Evolutionary conservation across 805 yeast species (phyloP), one percentile per base, ranked within the genome.

Genomic region (Pichia ethanolica): DNA sequence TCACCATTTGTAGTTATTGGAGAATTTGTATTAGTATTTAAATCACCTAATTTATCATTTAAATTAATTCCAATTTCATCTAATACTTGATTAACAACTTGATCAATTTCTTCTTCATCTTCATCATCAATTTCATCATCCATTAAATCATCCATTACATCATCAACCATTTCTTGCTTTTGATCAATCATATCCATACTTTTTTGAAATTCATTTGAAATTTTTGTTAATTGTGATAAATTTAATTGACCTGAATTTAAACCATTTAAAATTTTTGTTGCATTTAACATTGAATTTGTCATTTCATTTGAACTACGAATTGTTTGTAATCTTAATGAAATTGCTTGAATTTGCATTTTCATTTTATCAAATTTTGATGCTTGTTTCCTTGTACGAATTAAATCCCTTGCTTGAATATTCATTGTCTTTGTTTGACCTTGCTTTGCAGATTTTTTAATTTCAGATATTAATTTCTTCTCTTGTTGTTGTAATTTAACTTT

Each of bases 141-240:
- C 93, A 93, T 89, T 20, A 93, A 86, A 65, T 91, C 97, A 63
- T 93, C 99, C 59, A 93, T 84, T 20, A 97, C 95, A 64, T 93
- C 99, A 64, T 93, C 99, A 86, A 93, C 93, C 80, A 95, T 88
- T 65, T 95, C 99, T 67, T 95, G 98, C 61, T 96, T 83, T 70
- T 93, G 99, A 66, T 91, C 97, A 98, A 93, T 93, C 59, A 95
- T 71, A 63, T 95, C 99, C 67, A 86, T 88, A 62, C 91, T 96
- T 60, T 80, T 82, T 61, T 93, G 96, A 66, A 93, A 93, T 60
- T 93, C 98, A 86, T 88, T 90, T 3, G 97, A 89, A 25, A 93
- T 93, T 53, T 84, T 78, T 50, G 88, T 84, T 53, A 93, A 71
- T 57, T 87, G 95, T 1, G 96, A 97, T 54, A 93, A 69, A 62